Evolutionary conservation across 805 yeast genomes (phyloP).

Genomic region (Saturnispora serradocipensis): DNA sequence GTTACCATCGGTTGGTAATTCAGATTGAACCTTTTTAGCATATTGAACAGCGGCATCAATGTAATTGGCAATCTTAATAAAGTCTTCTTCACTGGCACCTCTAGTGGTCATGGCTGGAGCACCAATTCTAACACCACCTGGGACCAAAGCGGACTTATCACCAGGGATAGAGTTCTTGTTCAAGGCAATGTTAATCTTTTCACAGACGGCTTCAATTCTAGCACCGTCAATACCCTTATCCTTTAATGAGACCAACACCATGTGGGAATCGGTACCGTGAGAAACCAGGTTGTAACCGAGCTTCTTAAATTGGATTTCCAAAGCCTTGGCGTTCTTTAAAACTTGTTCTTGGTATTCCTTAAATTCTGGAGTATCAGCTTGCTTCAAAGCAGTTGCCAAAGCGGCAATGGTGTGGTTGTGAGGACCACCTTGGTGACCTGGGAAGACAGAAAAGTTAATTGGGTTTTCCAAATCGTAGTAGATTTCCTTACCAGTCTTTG

Average conservation of each 20-base stretch:
- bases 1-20: conserved; percentile 86
- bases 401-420: conserved; percentile 98
- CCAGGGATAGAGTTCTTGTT: conserved; percentile 96
- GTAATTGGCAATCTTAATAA: conserved; percentile 68
- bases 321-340: conserved; percentile 67
- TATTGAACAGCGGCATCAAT: conserved; percentile 72
- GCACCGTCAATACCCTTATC: conserved; percentile 88
- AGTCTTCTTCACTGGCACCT: conserved; percentile 75
- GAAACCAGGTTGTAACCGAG: conserved; percentile 77
- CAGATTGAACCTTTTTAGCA: conserved; percentile 66
- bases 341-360: conserved; percentile 78
- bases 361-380: conserved; percentile 83
- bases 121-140: conserved; percentile 94
- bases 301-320: conserved; percentile 56
- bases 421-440: conserved; percentile 99
- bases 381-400: conserved; percentile 88
- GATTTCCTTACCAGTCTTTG: conserved; percentile 71
- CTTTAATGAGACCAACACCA: conserved; percentile 77
- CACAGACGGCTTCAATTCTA: conserved; percentile 83
- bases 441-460: conserved; percentile 96
- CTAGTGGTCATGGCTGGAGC: conserved; percentile 99
- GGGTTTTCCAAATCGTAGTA: conserved; percentile 81
- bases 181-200: conserved; percentile 85
- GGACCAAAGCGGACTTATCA: conserved; percentile 90
- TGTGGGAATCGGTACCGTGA: conserved; percentile 90